A percentile compares a stretch with the other conserved stretches of the same genome.
phyloP scores from a whole-genome alignment of 179 eudicot genomes.

The Vitellaria paradoxa region DNA sequence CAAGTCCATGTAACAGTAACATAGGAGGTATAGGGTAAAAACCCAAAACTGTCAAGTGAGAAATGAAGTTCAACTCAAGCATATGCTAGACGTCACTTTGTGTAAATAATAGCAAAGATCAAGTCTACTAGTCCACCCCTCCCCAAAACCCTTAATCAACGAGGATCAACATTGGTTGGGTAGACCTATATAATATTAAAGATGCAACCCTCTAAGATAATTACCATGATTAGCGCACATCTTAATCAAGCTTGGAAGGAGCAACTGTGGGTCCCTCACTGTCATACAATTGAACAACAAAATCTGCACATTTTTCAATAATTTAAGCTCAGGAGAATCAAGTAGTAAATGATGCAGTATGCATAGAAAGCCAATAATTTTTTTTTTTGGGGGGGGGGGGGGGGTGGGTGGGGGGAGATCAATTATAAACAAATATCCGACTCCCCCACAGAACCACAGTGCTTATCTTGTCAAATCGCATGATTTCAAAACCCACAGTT shows the following conservation, averaged over 20 bases:
- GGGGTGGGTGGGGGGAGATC: no score
- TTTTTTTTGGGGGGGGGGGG: background rate
- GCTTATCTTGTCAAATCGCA: background rate
- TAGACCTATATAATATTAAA: background rate
- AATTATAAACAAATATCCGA: background rate
- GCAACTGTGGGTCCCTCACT: slow-evolving; percentile 89
- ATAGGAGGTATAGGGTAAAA: background rate
- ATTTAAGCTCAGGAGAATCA: slow-evolving; percentile 10
- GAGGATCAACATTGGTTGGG: background rate
- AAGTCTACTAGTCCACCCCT: background rate
- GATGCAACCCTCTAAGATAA: background rate
- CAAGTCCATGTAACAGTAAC: background rate
- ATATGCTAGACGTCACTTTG: background rate
- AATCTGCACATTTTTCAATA: slow-evolving; percentile 60
- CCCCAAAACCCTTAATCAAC: background rate
- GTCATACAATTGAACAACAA: slow-evolving; percentile 98
- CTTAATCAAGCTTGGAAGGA: slow-evolving; percentile 73
- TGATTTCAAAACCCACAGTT: background rate
- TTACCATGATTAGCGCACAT: slow-evolving; percentile 88
- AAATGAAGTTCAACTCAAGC: background rate
- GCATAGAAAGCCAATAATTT: background rate
- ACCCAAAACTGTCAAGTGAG: background rate
- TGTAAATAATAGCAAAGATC: background rate
- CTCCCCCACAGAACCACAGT: slow-evolving; percentile 3
- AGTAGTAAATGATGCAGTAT: background rate